Evolutionary conservation across 257 asterid genomes (phyloP).

Genomic region (Capsicum chinense): DNA sequence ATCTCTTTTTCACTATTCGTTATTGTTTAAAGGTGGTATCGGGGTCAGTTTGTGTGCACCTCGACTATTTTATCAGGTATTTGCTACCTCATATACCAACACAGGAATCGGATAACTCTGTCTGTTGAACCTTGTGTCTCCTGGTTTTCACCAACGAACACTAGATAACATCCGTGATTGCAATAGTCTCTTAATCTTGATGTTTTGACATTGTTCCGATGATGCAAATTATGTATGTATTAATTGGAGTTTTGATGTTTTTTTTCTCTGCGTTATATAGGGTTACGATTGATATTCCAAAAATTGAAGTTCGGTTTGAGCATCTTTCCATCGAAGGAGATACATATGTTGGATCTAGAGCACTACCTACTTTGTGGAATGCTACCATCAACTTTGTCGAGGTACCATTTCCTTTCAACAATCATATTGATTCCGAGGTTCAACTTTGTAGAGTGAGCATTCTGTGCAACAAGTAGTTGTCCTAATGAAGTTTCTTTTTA

Average conservation of each 20-base stretch:
- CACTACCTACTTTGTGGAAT: conserved; percentile 84
- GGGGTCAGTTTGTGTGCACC: not conserved
- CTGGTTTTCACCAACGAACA: not conserved
- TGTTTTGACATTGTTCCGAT: not conserved
- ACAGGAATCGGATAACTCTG: not conserved
- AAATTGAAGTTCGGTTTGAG: conserved; percentile 81
- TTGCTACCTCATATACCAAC: not conserved
- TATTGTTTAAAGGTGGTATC: not conserved
- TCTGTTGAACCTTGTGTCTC: not conserved
- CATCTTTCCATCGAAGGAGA: conserved; percentile 84
- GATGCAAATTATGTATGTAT: not conserved
- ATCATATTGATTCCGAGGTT: not conserved
- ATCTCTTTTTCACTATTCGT: not conserved
- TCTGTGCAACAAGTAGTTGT: not conserved
- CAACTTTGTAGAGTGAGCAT: not conserved
- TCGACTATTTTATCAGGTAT: not conserved
- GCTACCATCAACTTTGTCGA: conserved; percentile 67
- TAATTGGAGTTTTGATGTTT: not conserved
- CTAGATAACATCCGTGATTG: conserved; percentile 26
- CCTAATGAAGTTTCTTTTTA: not conserved
- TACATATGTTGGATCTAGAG: conserved; percentile 76
- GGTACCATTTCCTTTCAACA: conserved; percentile 46
- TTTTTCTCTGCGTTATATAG: conserved; percentile 38
- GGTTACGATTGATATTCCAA: conserved; percentile 83
- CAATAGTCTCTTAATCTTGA: not conserved